These are phyloP conservation scores for Xylogone sp. DNA, from an alignment of 2,329 filamentous ascomycete species.

Conservation along the genomic window DNA sequence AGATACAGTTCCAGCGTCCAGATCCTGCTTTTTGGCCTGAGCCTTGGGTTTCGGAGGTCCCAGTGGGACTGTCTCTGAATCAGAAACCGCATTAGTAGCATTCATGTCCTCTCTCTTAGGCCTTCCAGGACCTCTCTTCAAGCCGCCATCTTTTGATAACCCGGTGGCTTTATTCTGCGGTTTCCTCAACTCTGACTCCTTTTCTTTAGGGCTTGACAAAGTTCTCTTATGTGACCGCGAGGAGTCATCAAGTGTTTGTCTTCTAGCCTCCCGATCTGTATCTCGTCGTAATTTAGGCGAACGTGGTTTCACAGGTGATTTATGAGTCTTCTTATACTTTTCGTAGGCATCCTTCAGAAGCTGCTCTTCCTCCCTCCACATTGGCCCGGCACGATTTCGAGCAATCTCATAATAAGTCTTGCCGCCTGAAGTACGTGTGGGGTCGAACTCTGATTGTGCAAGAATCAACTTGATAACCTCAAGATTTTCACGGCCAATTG, in stretches of 20 bases:
- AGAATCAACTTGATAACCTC: constrained; percentile 80
- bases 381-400: constrained; percentile 74
- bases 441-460: constrained; percentile 75
- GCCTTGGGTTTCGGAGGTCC: constrained; percentile 40
- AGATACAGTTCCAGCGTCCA: constrained; percentile 51
- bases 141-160: constrained; percentile 10
- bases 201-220: constrained; percentile 18
- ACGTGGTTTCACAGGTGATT: constrained; percentile 43
- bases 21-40: constrained; percentile 51
- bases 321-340: constrained; percentile 52
- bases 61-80: constrained; percentile 22
- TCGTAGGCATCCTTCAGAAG: constrained; percentile 75
- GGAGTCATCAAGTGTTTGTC: constrained; percentile 12
- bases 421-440: constrained; percentile 69
- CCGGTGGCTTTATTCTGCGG: constrained; percentile 8
- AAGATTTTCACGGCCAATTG: constrained; percentile 84
- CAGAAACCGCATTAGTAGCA: constrained; percentile 15
- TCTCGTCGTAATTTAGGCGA: constrained; percentile 43
- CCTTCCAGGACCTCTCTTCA: constrained; percentile 44
- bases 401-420: constrained; percentile 87
- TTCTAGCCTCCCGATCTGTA: constrained; percentile 17
- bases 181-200: constrained; percentile 17
- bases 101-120: constrained; percentile 46
- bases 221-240: constrained; percentile 21
- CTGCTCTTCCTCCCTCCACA: constrained; percentile 85